These are phyloP conservation scores for Stellera chamaejasme DNA, from an alignment of 345 rosid species.

Conservation along the genomic window DNA sequence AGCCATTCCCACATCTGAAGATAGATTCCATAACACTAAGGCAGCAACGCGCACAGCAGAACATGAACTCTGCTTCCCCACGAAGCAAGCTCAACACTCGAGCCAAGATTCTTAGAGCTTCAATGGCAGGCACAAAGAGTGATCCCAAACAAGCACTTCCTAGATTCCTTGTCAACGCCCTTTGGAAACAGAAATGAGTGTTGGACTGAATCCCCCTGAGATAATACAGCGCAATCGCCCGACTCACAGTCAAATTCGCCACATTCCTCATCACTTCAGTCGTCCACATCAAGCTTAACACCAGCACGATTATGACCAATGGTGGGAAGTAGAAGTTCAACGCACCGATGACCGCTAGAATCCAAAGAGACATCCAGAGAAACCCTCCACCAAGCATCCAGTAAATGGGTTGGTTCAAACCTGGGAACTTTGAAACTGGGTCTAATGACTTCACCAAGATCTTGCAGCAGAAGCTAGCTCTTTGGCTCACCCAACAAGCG, in stretches of 20 bases:
- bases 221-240: constrained; percentile 71
- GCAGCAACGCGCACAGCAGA: constrained; percentile 97
- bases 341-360: constrained; percentile 82
- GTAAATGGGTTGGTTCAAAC: constrained; percentile 69
- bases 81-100: constrained; percentile 80
- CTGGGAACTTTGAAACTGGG: constrained; percentile 66
- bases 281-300: constrained; percentile 67
- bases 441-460: constrained; percentile 56
- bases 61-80: constrained; percentile 99
- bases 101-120: constrained; percentile 77
- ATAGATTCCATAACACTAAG: constrained; percentile 68
- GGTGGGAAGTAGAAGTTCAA: constrained; percentile 54
- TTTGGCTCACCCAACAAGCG: constrained; percentile 78
- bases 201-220: constrained; percentile 91
- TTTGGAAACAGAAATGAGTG: constrained; percentile 76
- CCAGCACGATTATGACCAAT: constrained; percentile 41
- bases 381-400: constrained; percentile 82
- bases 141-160: constrained; percentile 99
- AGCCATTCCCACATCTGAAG: constrained; percentile 81
- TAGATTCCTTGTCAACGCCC: constrained; percentile 67
- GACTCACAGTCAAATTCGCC: constrained; percentile 71
- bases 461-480: constrained; percentile 53
- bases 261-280: constrained; percentile 95
- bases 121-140: constrained; percentile 82
- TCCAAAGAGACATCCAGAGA: constrained; percentile 98